phyloP scores from a whole-genome alignment of 495 filamentous ascomycete species.

The Aspergillus ellipticus region DNA sequence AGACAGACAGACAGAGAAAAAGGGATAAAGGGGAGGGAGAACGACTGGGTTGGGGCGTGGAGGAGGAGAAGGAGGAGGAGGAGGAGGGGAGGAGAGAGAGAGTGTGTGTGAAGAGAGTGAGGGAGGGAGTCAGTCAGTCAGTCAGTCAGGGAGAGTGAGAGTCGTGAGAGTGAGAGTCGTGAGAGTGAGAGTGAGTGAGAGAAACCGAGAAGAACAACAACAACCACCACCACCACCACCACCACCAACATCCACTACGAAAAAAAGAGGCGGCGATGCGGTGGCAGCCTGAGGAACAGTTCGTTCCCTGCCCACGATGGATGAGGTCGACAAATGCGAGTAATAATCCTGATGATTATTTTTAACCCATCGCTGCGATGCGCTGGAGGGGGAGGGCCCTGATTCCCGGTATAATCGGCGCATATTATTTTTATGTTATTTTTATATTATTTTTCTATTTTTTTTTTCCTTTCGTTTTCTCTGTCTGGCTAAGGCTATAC shows the following conservation, averaged over 20 bases:
- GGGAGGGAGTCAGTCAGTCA: too few species aligned
- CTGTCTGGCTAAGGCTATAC: neutral
- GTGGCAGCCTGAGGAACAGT: constrained; percentile 4
- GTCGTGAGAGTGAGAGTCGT: too few species aligned
- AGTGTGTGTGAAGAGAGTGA: too few species aligned
- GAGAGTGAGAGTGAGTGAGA: too few species aligned
- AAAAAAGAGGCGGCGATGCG: neutral
- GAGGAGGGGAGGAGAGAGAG: constrained; percentile 9
- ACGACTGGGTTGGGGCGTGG: neutral
- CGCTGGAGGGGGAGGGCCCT: neutral
- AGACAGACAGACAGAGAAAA: neutral
- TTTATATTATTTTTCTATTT: neutral
- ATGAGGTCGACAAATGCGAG: too few species aligned
- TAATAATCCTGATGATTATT: too few species aligned
- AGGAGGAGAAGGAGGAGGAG: constrained; percentile 3
- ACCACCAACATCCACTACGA: too few species aligned
- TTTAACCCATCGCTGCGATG: neutral
- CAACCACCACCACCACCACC: too few species aligned
- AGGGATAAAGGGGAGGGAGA: constrained; percentile 3
- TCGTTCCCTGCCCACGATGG: neutral
- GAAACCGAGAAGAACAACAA: neutral
- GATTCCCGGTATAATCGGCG: neutral
- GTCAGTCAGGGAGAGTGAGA: too few species aligned
- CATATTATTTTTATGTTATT: neutral
- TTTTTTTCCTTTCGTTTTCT: too few species aligned